Base-by-base conservation (phyloP, 768 basidiomycete genomes). In the Serendipita sp. region DNA sequence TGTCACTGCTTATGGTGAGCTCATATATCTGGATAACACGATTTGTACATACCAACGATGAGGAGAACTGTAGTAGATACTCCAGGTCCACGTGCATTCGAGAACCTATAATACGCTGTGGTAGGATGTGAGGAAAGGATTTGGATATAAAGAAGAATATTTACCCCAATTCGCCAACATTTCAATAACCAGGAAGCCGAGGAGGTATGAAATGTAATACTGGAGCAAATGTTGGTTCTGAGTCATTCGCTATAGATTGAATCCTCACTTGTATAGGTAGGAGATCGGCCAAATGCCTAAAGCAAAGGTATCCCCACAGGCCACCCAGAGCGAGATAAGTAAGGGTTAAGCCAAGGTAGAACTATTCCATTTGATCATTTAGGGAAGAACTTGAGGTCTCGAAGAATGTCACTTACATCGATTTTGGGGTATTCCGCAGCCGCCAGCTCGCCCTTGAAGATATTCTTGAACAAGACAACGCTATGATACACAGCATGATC, bases 401-500 rank as follows among this genome's bases (percentile, higher is more conserved):
- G 13, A 23, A 30, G 44, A 46, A 13, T 7, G 41, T 7, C 38
- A 73, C 89, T 70, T 73, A 96, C 93, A 65, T 83, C 86, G 73
- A 98, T 89, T 83, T 98, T 98, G 10, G 96, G 96, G 74, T 97
- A 96, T 73, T 99, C 96, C 3, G 89, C 82, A 3, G 94, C 93
- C 11, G 95, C 83, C 23, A 99, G 78, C 72, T 88, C 83, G 18
- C 96, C 96, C 32, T 86, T 78, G 71, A 97, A 97, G 1, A 80
- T 83, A 73, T 96, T 97, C 69, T 80, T 81, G 78, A 99, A 98
- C 52, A 88, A 76, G 44, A 97, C 88, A 38, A 77, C 75, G 13
- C 92, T 94, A 8, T 78, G 76, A 74, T 92, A 97, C 18, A 80
- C 78, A 30, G 92, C 86, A 71, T 96, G 93, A 58, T 76, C 80